Conservation (phyloP, 140 eudicot genomes). For the Ambrosia hybrid region DNA sequence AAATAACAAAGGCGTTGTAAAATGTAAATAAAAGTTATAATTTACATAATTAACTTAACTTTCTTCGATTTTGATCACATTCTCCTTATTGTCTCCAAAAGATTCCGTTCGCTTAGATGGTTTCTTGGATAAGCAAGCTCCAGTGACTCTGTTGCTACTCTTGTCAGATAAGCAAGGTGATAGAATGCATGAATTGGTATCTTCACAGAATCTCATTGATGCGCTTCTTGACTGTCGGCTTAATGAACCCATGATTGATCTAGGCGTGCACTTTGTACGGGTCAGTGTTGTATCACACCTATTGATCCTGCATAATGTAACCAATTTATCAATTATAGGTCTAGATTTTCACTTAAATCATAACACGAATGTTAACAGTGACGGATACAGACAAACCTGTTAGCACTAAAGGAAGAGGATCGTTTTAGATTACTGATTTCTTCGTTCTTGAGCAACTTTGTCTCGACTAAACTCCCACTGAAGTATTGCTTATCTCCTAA, state of each 20-base stretch:
- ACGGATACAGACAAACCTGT: conserved; percentile 46
- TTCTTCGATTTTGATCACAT: conserved; percentile 80
- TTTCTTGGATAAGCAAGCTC: conserved; percentile 41
- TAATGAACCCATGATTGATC: conserved; percentile 65
- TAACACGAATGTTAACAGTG: neutral
- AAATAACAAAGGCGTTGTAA: conserved; percentile 12
- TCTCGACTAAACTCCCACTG: conserved; percentile 85
- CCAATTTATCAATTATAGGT: conserved; percentile 1
- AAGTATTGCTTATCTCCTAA: conserved; percentile 90
- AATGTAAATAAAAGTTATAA: neutral
- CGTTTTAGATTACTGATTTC: conserved; percentile 54
- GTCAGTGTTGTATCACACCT: conserved; percentile 37
- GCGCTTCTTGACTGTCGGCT: conserved; percentile 66
- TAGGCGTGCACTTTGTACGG: conserved; percentile 62
- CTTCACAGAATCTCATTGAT: conserved; percentile 74
- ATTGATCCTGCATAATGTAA: conserved; percentile 44
- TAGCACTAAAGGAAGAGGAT: conserved; percentile 74
- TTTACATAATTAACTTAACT: conserved; percentile 50
- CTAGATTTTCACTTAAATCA: neutral
- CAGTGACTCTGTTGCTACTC: conserved; percentile 59
- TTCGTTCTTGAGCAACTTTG: conserved; percentile 49
- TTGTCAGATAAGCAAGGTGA: conserved; percentile 57
- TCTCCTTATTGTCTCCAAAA: conserved; percentile 52
- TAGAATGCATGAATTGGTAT: conserved; percentile 47
- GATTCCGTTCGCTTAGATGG: conserved; percentile 45